Evolutionary conservation across 768 basidiomycete genomes (phyloP).

Genomic region (Astraeus odoratus): DNA sequence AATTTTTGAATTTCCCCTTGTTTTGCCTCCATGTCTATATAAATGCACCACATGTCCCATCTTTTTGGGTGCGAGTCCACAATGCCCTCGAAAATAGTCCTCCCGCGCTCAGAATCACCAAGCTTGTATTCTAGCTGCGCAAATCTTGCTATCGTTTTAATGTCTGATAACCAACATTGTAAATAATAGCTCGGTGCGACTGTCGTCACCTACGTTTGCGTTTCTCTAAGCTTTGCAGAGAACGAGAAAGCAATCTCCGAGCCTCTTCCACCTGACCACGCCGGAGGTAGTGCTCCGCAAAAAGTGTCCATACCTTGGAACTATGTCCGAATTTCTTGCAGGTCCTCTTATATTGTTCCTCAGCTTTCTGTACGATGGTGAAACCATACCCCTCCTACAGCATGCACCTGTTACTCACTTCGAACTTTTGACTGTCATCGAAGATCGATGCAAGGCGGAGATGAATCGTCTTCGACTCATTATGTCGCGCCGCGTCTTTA

Average conservation of each 20-base stretch:
- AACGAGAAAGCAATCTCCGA: slow-evolving; percentile 78
- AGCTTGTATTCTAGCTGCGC: slow-evolving; percentile 92
- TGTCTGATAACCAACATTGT: slow-evolving; percentile 43
- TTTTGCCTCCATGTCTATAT: slow-evolving; percentile 92
- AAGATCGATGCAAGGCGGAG: slow-evolving; percentile 80
- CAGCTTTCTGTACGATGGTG: slow-evolving; percentile 60
- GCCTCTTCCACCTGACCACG: slow-evolving; percentile 72
- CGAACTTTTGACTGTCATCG: slow-evolving; percentile 73
- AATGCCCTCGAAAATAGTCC: slow-evolving; percentile 94
- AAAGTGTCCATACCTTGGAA: slow-evolving; percentile 90
- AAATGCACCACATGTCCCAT: slow-evolving; percentile 93
- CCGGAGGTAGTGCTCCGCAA: slow-evolving; percentile 75
- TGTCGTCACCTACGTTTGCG: slow-evolving; percentile 68
- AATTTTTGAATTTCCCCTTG: slow-evolving; percentile 74
- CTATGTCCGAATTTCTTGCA: slow-evolving; percentile 93
- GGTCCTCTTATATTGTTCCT: slow-evolving; percentile 82
- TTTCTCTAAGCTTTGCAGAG: slow-evolving; percentile 87
- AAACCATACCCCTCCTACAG: background rate
- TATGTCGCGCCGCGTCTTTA: slow-evolving; percentile 83
- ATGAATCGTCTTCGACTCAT: slow-evolving; percentile 90
- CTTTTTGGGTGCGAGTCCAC: slow-evolving; percentile 93
- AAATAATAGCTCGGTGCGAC: background rate
- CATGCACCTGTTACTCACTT: slow-evolving; percentile 40
- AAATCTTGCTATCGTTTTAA: slow-evolving; percentile 93
- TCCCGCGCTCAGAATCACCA: slow-evolving; percentile 91